Base-by-base conservation (phyloP, 1,284 basidiomycete genomes). In the Filobasidium uniguttulatum region DNA sequence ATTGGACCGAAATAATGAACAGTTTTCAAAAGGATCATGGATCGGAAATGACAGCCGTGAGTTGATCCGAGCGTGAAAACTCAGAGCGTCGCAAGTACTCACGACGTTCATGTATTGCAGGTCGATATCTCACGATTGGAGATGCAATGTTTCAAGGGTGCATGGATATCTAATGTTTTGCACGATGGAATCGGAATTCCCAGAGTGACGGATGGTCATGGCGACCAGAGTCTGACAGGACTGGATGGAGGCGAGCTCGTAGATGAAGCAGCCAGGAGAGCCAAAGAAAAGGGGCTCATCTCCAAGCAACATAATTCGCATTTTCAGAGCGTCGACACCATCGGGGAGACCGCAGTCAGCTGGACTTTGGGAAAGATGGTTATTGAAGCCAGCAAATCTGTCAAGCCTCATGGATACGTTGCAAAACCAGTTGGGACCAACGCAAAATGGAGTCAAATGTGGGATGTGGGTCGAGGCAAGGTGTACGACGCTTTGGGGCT, bases 361-460 rank as follows among this genome's bases (percentile, higher is more conserved):
- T 98, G 93, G 93, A 97, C 93, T 3, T 74, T 98, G 26, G 93
- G 94, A 40, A 97, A 97, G 68, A 96, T 97, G 80, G 89, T 98
- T 0, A 75, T 97, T 31, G 93, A 97, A 69, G 93, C 93, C 9
- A 88, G 84, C 69, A 85, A 83, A 57, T 85, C 62, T 8, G 62
- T 70, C 9, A 55, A 56, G 22, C 58, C 60, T 3, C 55, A 78
- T 86, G 53, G 50, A 5, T 25, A 57, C 22, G 20, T 35, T 19
- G 31, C 35, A 30, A 7, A 20, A 25, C 29, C 29, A 5, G 28
- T 57, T 17, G 55, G 50, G 7, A 41, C 54, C 4, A 40, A 46
- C n/a, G 48, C 47, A 40, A 8, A 48, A 44, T 30, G 55, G 57
- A 28, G 57, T 57, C 49, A 52, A 49, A 14, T 54, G 46, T 33